Percentiles rank a stretch among this genome's conserved stretches.
Evolutionary conservation across 2,329 filamentous ascomycete species (phyloP).

Genomic region (Xylaria multiplex): DNA sequence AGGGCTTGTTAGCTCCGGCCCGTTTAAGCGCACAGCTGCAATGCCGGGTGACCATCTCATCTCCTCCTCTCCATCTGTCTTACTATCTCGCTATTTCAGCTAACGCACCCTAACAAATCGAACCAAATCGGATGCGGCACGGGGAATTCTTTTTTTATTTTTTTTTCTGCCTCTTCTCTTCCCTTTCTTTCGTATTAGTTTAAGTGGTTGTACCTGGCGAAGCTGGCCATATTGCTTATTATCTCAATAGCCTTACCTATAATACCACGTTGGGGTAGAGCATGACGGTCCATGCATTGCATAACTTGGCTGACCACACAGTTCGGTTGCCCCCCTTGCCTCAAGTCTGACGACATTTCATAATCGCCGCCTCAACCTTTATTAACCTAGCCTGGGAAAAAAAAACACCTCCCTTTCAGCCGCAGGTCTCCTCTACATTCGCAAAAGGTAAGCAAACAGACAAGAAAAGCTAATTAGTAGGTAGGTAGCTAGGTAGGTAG

Average conservation of each 20-base stretch:
- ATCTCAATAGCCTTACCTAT: slow-evolving; percentile 36
- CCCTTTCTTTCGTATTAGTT: slow-evolving; percentile 4
- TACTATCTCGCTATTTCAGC: not conserved
- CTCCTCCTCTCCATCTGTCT: slow-evolving; percentile 3
- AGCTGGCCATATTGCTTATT: slow-evolving; percentile 37
- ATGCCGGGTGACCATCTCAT: slow-evolving; percentile 26
- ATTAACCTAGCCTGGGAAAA: slow-evolving; percentile 8
- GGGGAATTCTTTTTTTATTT: not conserved
- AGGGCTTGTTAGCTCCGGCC: not conserved
- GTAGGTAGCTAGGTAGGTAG: too few species aligned
- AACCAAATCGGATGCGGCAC: not conserved
- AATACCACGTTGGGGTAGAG: slow-evolving; percentile 34
- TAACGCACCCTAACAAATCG: not conserved
- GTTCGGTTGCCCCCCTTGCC: slow-evolving; percentile 3
- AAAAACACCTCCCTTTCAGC: slow-evolving; percentile 17
- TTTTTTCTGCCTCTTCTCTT: too few species aligned
- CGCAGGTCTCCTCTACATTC: slow-evolving; percentile 16
- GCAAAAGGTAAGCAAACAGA: slow-evolving; percentile 7
- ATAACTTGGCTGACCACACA: slow-evolving; percentile 8
- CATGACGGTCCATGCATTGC: slow-evolving; percentile 25
- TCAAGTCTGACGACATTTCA: slow-evolving; percentile 9
- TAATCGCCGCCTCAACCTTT: slow-evolving; percentile 17
- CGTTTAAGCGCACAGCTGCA: slow-evolving; percentile 4
- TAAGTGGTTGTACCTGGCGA: slow-evolving; percentile 14
- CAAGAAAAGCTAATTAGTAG: not conserved